Conservation (phyloP, 257 asterid species). For the Buddleja alternifolia region DNA sequence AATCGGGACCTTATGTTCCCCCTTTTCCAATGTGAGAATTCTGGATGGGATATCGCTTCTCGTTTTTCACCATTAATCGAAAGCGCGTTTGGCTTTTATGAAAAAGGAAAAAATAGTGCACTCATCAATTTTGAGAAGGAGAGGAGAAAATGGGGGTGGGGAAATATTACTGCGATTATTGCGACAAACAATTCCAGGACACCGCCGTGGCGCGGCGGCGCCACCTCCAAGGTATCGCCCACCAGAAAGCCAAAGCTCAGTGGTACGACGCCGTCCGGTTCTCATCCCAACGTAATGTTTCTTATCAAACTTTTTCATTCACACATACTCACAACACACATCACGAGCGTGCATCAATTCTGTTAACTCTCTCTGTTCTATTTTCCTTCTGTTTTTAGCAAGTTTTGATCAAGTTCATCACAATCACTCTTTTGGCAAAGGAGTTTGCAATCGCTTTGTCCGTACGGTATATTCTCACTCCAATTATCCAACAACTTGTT, state of each 20-base stretch:
- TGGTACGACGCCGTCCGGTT: conserved; percentile 80
- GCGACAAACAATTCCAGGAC: conserved; percentile 92
- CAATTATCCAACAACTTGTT: no score
- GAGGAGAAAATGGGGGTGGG: conserved; percentile 65
- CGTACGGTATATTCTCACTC: conserved; percentile 62
- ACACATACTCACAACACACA: not conserved
- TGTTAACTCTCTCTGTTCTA: not conserved
- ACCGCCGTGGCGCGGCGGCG: conserved; percentile 81
- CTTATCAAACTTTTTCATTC: not conserved
- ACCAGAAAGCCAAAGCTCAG: conserved; percentile 92
- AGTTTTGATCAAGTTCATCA: conserved; percentile 45
- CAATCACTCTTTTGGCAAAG: conserved; percentile 52
- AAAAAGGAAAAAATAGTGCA: no score
- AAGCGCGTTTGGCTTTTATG: no score
- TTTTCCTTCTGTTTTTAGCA: conserved; percentile 15
- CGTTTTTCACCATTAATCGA: no score
- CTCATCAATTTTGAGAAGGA: no score
- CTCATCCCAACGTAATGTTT: conserved; percentile 35
- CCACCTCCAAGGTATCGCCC: conserved; percentile 81
- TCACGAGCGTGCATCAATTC: not conserved
- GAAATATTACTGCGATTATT: conserved; percentile 86
- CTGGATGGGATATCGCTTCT: no score
- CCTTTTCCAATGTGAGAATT: no score
- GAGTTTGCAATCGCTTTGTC: conserved; percentile 77
- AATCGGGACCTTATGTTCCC: no score